Base-by-base conservation (phyloP, 495 filamentous ascomycete genomes). In the Sporormia fimetaria region DNA sequence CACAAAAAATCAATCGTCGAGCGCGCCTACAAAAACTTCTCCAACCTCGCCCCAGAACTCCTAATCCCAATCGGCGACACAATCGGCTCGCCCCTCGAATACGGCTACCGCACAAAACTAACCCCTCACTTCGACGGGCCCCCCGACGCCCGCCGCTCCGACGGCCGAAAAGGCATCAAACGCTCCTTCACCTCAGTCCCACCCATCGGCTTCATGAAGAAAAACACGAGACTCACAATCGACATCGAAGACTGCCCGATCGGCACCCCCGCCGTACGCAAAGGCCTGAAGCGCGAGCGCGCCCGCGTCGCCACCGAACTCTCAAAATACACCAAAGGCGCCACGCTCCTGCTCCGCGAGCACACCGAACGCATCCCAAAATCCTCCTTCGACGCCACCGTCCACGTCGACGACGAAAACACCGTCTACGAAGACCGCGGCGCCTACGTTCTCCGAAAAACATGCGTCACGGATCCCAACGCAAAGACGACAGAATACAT, bases 231-330 rank as follows among this genome's bases (percentile, higher is more conserved):
- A 30, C 64, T 62, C 30, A 81, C 83, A 11, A 60, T 98, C 35
- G 90, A 98, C 59, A 94, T 98, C 40, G 90, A 98, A 57, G 90
- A 98, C 55, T 98, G 90, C 53, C 90, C 90, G 4, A 86, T 98
- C 49, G 90, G 82, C 18, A 96, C 90, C 4, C 80, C 87, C 27
- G 77, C 78, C 18, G 76, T 98, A 16, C 70, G 82, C 23, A 64
- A 67, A 37, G 90, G 87, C 1, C 69, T 94, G 55, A 78, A 69
- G 51, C 67, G 60, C 2, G 86, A 93, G 64, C 68, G 90, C 18
- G 69, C 69, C 48, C 69, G 78, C 32, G 78, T 95, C 40, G 64
- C 66, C 0, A 64, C 72, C 15, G 80, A 92, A 40, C 70, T 87
- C 40, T 57, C 64, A 5, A 76, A 72, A 10, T 96, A 83, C 63